Evolutionary conservation across 345 rosid genomes (phyloP).

Genomic region (Populus davidiana): DNA sequence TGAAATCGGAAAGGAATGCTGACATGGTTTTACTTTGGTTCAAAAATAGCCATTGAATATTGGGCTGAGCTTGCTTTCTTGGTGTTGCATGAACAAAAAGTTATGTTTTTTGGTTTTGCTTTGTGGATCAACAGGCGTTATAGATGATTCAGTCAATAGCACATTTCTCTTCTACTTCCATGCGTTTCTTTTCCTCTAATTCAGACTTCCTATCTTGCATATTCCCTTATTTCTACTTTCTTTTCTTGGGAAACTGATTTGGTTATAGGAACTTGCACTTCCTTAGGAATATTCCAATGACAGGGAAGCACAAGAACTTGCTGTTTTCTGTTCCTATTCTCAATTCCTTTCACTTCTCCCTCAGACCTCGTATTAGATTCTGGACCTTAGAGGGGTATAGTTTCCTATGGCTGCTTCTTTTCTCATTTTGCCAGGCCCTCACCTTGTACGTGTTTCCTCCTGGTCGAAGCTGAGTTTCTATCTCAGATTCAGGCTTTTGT

Average conservation of each 20-base stretch:
- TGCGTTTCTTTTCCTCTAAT: background rate
- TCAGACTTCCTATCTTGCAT: background rate
- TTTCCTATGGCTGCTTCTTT: background rate
- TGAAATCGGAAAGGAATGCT: background rate
- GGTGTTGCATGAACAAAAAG: background rate
- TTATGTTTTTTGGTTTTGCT: background rate
- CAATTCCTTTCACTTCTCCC: background rate
- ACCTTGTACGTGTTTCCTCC: background rate
- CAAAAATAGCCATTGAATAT: background rate
- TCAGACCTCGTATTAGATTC: background rate
- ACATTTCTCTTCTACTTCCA: background rate
- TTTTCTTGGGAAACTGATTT: background rate
- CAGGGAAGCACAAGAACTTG: background rate
- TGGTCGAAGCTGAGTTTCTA: background rate
- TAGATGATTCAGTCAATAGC: background rate
- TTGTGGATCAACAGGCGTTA: background rate
- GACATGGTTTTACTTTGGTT: background rate
- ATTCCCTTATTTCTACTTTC: background rate
- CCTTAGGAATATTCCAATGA: background rate
- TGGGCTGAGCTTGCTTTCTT: background rate
- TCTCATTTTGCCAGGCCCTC: background rate
- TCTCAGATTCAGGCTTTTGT: background rate
- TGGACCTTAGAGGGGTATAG: background rate
- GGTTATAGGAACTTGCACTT: background rate
- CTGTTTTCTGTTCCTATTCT: background rate